A percentile compares a stretch with the other conserved stretches of the same genome.
Conservation (phyloP, 2,329 filamentous ascomycete species). For the Alternaria ethzedia region DNA sequence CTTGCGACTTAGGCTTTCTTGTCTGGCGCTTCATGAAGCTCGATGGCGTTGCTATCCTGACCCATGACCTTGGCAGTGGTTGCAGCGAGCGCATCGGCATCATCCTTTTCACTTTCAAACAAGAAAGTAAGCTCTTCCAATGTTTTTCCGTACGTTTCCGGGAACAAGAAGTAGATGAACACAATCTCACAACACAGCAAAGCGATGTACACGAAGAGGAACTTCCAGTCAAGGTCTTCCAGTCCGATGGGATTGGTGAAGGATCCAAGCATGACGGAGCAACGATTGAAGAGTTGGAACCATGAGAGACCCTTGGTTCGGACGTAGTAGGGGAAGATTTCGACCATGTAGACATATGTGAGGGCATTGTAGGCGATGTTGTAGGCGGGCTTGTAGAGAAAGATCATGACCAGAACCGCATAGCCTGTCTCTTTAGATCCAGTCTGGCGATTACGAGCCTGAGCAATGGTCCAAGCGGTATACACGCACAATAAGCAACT, state of each 20-base stretch:
- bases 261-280: conserved; percentile 66
- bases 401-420: conserved; percentile 59
- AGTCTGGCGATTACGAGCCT: conserved; percentile 60
- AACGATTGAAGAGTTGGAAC: conserved; percentile 69
- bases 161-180: conserved; percentile 46
- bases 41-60: conserved; percentile 22
- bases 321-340: conserved; percentile 59
- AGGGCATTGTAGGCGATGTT: conserved; percentile 64
- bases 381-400: conserved; percentile 61
- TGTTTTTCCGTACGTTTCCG: conserved; percentile 43
- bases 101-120: conserved; percentile 38
- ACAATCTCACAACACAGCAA: conserved; percentile 43
- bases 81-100: conserved; percentile 25
- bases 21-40: conserved; percentile 32
- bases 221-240: conserved; percentile 65
- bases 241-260: conserved; percentile 69
- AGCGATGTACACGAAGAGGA: conserved; percentile 65
- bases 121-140: conserved; percentile 44
- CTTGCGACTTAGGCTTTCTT: conserved; percentile 28
- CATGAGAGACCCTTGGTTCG: conserved; percentile 58
- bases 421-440: conserved; percentile 43
- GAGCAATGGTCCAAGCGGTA: conserved; percentile 48
- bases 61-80: conserved; percentile 30
- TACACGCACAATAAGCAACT: conserved; percentile 43
- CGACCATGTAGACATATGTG: conserved; percentile 61